Conservation (phyloP, 768 basidiomycete species). For the Lactarius vividus region DNA sequence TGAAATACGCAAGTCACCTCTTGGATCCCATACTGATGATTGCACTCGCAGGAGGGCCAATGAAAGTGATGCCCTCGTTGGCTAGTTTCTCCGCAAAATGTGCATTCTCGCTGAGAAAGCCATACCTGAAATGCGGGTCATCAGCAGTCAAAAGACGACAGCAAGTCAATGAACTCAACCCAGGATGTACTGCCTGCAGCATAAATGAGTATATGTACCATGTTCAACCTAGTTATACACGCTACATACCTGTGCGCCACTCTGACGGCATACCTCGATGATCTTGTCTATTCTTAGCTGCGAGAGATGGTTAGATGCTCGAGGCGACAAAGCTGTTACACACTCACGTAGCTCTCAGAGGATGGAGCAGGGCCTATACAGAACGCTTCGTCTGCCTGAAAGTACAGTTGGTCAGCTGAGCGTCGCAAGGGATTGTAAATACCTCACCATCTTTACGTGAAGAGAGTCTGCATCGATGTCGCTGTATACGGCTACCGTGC, state of each 20-base stretch:
- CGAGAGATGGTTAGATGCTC: not conserved
- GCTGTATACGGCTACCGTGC: constrained; percentile 89
- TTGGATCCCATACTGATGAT: constrained; percentile 96
- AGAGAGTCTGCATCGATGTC: constrained; percentile 79
- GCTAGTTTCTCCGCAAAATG: constrained; percentile 71
- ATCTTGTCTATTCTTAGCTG: constrained; percentile 88
- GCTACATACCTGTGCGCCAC: constrained; percentile 72
- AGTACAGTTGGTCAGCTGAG: constrained; percentile 8
- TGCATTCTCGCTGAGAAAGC: constrained; percentile 92
- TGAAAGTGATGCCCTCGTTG: constrained; percentile 81
- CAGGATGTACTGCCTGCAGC: constrained; percentile 84
- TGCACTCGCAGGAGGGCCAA: constrained; percentile 84
- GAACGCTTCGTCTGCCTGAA: constrained; percentile 50
- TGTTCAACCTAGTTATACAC: constrained; percentile 25
- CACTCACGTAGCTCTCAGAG: constrained; percentile 80
- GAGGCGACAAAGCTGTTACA: not conserved
- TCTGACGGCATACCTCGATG: constrained; percentile 73
- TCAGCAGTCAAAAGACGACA: not conserved
- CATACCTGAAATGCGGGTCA: constrained; percentile 51
- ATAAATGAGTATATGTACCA: not conserved
- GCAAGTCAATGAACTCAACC: constrained; percentile 42
- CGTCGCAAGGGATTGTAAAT: not conserved
- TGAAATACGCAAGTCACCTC: constrained; percentile 49
- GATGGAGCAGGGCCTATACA: constrained; percentile 92
- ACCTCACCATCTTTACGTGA: constrained; percentile 73